Evolutionary conservation across 352 stramenopile genomes (phyloP).

Genomic region (Blastocystis hominis): DNA sequence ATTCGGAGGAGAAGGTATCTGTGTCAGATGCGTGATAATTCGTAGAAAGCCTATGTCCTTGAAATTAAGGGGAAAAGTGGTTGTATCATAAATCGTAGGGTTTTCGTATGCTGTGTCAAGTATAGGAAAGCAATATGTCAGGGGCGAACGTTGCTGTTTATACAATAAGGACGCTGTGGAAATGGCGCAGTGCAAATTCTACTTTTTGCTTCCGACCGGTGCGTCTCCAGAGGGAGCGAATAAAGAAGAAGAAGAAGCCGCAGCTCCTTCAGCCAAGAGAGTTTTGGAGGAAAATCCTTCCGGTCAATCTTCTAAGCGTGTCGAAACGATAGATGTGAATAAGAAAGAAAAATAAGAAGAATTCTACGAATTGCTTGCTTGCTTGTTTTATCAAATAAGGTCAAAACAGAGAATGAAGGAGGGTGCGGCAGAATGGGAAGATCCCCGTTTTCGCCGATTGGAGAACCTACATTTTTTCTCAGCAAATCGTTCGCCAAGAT

Average conservation of each 20-base stretch:
- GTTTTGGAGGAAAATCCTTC: background rate
- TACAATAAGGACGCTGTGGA: constrained; percentile 19
- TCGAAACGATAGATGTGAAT: background rate
- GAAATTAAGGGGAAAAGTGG: constrained; percentile 22
- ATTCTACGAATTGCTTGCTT: background rate
- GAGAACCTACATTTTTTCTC: background rate
- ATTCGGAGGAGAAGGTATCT: constrained; percentile 35
- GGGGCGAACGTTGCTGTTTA: constrained; percentile 24
- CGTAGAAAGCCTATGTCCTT: constrained; percentile 44
- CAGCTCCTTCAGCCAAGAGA: background rate
- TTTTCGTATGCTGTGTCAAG: background rate
- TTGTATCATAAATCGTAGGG: background rate
- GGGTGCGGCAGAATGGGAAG: background rate
- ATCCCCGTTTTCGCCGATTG: background rate
- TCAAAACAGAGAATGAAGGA: background rate
- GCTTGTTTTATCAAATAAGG: background rate
- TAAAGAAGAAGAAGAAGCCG: background rate
- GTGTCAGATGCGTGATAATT: background rate
- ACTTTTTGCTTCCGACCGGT: constrained; percentile 37
- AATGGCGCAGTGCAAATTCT: constrained; percentile 41
- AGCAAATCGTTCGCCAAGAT: background rate
- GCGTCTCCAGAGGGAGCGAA: background rate
- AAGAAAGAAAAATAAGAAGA: no score
- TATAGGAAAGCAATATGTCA: background rate
- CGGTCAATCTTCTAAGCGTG: background rate